Evolutionary conservation across 2,329 filamentous ascomycete genomes (phyloP).

Genomic region (Aspergillus udagawae): DNA sequence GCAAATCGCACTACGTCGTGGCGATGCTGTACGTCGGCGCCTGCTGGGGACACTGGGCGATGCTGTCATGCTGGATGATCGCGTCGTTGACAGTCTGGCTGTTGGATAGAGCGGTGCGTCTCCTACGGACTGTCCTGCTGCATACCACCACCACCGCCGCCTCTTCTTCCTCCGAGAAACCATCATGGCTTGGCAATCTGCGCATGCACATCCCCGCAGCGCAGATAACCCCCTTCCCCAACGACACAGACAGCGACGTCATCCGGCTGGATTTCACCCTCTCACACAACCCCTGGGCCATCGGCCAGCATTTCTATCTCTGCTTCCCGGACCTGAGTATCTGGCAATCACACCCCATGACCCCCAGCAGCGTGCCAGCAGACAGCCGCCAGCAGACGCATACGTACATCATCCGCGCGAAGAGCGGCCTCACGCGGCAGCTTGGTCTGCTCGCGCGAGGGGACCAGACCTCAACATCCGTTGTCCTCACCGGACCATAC

Average conservation of each 20-base stretch:
- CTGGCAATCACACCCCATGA: conserved; percentile 72
- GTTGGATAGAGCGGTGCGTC: conserved; percentile 58
- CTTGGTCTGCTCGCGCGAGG: conserved; percentile 20
- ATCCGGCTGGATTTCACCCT: conserved; percentile 64
- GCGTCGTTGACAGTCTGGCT: conserved; percentile 63
- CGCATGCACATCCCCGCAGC: conserved; percentile 55
- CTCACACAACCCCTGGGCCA: conserved; percentile 56
- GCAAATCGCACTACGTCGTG: conserved; percentile 68
- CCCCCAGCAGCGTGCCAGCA: conserved; percentile 54
- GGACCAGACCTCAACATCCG: conserved; percentile 42
- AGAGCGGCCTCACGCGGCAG: conserved; percentile 31
- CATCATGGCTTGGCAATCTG: conserved; percentile 16
- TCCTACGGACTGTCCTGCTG: conserved; percentile 56
- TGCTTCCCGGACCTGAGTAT: conserved; percentile 63
- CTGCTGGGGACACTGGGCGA: conserved; percentile 70
- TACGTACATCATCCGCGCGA: conserved; percentile 47
- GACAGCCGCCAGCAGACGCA: conserved; percentile 21
- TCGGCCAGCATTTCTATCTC: conserved; percentile 69
- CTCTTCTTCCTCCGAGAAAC: conserved; percentile 1
- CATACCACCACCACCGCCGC: conserved; percentile 57
- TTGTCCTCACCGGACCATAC: conserved; percentile 63
- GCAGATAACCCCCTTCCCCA: conserved; percentile 50
- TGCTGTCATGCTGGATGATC: conserved; percentile 65
- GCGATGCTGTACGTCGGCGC: conserved; percentile 72
- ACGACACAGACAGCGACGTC: conserved; percentile 57